Evolutionary conservation across 352 stramenopile genomes (phyloP).

Genomic region (Pythium periplocum): DNA sequence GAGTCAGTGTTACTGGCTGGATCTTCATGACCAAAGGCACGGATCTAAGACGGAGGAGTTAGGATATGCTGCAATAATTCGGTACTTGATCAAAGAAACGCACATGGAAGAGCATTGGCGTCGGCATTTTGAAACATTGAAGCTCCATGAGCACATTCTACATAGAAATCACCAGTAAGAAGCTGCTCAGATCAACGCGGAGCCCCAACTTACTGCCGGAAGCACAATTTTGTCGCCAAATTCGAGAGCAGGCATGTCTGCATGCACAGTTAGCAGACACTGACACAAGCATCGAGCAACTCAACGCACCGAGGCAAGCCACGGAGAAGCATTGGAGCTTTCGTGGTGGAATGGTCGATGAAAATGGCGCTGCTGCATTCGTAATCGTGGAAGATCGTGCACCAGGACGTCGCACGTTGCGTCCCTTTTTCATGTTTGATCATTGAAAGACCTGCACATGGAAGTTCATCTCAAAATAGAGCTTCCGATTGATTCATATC

Average conservation of each 20-base stretch:
- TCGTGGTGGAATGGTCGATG: conserved; percentile 15
- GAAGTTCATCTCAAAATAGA: too few relatives aligned
- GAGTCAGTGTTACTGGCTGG: not conserved
- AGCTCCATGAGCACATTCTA: conserved; percentile 50
- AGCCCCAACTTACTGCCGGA: conserved; percentile 24
- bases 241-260: conserved; percentile 59
- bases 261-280: not conserved
- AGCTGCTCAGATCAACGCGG: not conserved
- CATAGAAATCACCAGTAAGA: not conserved
- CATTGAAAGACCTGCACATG: too few relatives aligned
- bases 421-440: too few relatives aligned
- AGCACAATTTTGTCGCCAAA: conserved; percentile 66
- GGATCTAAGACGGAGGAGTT: conserved; percentile 17
- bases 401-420: too few relatives aligned
- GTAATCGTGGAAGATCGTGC: too few relatives aligned
- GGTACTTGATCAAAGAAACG: not conserved
- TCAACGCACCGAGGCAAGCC: conserved; percentile 34
- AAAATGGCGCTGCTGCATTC: too few relatives aligned
- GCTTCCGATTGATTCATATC: too few relatives aligned
- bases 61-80: not conserved
- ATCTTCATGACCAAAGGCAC: conserved; percentile 7
- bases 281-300: not conserved
- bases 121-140: conserved; percentile 46
- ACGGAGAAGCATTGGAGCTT: conserved; percentile 60
- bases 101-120: conserved; percentile 51